Evolutionary conservation across 106 monocot species (phyloP), one percentile per base, ranked within the genome.

Genomic region (Dendrobium nobile): DNA sequence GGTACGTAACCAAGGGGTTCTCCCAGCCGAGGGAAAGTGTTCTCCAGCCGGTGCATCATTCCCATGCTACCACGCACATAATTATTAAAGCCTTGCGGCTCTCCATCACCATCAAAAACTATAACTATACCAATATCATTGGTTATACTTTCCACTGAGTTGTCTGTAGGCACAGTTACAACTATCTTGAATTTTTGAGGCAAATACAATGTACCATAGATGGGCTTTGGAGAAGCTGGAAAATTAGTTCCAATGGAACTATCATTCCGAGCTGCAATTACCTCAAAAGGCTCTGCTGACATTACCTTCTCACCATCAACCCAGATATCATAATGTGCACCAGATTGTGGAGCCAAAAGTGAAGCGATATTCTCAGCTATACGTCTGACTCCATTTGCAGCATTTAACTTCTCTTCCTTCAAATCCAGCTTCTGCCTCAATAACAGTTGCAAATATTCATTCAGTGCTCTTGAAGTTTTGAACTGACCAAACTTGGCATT

Each of bases 61-160:
- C 99, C 99, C 99, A 99, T 99, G 47, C 99, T 95, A 80, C 99
- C 99, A 67, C 99, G 93, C 43, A 99, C 99, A 87, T 93, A 95
- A 31, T 95, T 82, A 83, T 99, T 95, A 77, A 95, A 95, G n/a
- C 95, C 99, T 87, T 88, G 85, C 74, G 95, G 99, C 85, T 99
- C 99, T 65, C 95, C 99, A 82, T 89, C 87, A 81, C 74, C 83
- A 85, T 95, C 91, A 80, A 95, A 95, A 86, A 99, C 81, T 19
- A 95, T 91, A 5, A 99, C 99, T 40, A 95, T 82, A 43, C 95
- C 95, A 79, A 95, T 75, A 67, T 99, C 99, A 85, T 99, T 99
- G 7, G 99, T 99, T 78, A 99, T 79, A 83, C 95, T 88, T 82
- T 99, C 93, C 16, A 99, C 93, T 31, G 99, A 99, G 75, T 95